Evolutionary conservation across 2,329 filamentous ascomycete species (phyloP), one percentile per base, ranked within the genome.

Genomic region (Botrytis porri): DNA sequence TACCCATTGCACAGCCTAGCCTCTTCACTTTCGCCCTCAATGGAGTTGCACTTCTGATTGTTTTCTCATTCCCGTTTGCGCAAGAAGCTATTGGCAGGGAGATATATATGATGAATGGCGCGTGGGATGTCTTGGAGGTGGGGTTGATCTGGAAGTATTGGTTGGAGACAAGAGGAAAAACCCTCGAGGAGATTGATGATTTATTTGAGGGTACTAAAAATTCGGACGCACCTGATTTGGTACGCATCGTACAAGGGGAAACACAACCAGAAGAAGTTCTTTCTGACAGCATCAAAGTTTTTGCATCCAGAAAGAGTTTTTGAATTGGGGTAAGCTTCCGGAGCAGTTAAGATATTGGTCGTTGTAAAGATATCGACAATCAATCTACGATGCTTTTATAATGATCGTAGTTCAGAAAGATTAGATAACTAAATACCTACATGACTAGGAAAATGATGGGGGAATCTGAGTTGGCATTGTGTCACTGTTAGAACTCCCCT

Each of bases 91-190:
- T 85, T 37, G 84, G 83, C 1, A 85, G 83, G 83, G 84, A 82
- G 74, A 83, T 83, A 79, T 86, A 84, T 73, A 84, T 86, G 76
- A 81, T 86, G 70, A 86, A 86, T 45, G 74, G 60, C 22, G 65
- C 70, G 3, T 72, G 69, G 69, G 74, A 75, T 69, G 61, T 73
- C 10, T 70, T 74, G 12, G 70, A 70, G 35, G 39, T 73, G 45
- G 67, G 69, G 16, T 51, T 61, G 14, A 70, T 75, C 9, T 73
- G 65, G 41, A 37, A 43, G 6, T n/a, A 81, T 76, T 82, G 79
- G 80, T 79, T 82, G 9, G 80, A 82, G 73, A 83, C 81, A 6
- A 81, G 81, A 62, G 80, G 79, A 25, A 82, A 78, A 72, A 81
- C 80, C 1, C 75, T 82, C 5, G 81, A 82, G 63, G 81, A 83